Conservation (phyloP, 768 basidiomycete genomes). For the Russula sp. region DNA sequence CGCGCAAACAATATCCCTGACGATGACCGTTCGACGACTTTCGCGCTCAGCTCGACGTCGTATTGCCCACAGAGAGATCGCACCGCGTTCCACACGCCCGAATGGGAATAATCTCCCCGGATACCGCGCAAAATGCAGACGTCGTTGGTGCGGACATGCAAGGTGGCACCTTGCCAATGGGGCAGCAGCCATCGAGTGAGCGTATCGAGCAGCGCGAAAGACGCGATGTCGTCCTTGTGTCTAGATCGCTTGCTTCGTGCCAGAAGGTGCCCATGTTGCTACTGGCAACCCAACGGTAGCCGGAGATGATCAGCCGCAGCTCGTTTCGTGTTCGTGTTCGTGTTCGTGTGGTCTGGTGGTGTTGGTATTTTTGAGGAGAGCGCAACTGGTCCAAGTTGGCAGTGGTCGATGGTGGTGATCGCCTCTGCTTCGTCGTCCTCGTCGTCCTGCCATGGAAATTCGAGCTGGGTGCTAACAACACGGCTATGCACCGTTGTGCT, state of each 20-base stretch:
- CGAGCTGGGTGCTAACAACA: not conserved
- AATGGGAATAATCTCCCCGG: not conserved
- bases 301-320: constrained; percentile 3
- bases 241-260: not conserved
- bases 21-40: not conserved
- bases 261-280: not conserved
- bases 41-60: not conserved
- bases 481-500: not conserved
- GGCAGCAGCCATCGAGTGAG: constrained; percentile 20
- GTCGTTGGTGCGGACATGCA: constrained; percentile 8
- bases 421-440: not conserved
- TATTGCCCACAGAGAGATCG: not conserved
- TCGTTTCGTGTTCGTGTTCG: not conserved
- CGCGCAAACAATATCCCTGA: not conserved
- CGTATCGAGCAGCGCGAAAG: constrained; percentile 15
- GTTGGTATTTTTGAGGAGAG: not conserved
- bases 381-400: not conserved
- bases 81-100: not conserved
- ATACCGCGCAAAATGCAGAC: constrained; percentile 9
- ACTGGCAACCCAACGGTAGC: constrained; percentile 2
- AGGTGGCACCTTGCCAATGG: not conserved
- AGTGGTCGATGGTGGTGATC: not conserved
- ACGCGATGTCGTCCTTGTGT: not conserved
- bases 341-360: not conserved
- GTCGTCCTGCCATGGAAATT: not conserved